Percentiles rank a stretch among this genome's conserved stretches.
Evolutionary conservation across 768 basidiomycete species (phyloP).

Genomic region (Russula sp.): DNA sequence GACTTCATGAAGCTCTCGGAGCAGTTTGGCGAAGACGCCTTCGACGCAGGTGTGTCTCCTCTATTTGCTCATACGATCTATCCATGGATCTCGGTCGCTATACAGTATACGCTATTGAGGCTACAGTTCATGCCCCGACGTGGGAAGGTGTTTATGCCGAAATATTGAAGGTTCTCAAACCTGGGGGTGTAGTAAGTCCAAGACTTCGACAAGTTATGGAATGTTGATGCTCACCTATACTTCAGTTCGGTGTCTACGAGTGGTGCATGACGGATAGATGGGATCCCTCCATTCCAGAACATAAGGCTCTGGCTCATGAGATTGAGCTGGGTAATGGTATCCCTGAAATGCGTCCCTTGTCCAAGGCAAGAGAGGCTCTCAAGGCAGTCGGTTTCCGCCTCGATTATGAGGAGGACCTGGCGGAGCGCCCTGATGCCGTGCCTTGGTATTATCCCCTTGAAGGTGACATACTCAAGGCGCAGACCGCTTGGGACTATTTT

Average conservation of each 20-base stretch:
- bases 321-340: conserved; percentile 96
- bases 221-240: neutral
- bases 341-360: conserved; percentile 87
- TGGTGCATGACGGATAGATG: conserved; percentile 98
- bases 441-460: conserved; percentile 98
- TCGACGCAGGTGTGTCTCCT: conserved; percentile 71
- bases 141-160: conserved; percentile 95
- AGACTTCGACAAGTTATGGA: neutral
- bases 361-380: conserved; percentile 66
- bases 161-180: conserved; percentile 90
- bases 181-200: conserved; percentile 79
- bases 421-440: conserved; percentile 66
- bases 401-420: conserved; percentile 90
- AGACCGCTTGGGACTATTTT: conserved; percentile 88
- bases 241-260: conserved; percentile 93
- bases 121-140: conserved; percentile 91
- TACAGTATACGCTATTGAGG: conserved; percentile 92
- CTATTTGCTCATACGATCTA: neutral
- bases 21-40: conserved; percentile 85
- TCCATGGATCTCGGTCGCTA: conserved; percentile 5
- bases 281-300: conserved; percentile 77
- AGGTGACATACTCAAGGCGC: conserved; percentile 86
- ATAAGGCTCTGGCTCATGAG: conserved; percentile 86
- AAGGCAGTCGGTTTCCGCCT: conserved; percentile 79
- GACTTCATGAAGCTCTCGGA: conserved; percentile 95